phyloP scores from a whole-genome alignment of 164 flowering plant species.

The Saururus chinensis region DNA sequence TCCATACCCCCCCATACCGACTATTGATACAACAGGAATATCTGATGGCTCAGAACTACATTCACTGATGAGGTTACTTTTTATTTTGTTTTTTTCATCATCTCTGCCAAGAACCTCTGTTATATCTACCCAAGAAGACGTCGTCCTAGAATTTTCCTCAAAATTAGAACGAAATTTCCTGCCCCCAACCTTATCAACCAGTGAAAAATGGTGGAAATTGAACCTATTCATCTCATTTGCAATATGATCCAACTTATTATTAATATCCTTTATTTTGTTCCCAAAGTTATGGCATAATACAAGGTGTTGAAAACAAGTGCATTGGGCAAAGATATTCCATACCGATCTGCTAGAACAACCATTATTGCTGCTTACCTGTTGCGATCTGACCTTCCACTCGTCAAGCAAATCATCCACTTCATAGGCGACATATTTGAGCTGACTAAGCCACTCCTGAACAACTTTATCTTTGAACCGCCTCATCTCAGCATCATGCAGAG shows the following conservation, averaged over 20 bases:
- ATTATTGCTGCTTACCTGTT: neutral
- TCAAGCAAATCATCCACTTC: neutral
- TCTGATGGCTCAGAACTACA: neutral
- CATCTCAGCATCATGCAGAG: slow-evolving; percentile 2
- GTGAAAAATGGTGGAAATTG: neutral
- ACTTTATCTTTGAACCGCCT: neutral
- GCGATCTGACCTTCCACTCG: neutral
- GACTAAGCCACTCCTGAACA: neutral
- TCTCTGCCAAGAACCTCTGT: slow-evolving; percentile 1
- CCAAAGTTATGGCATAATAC: neutral
- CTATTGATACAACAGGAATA: slow-evolving; percentile 4
- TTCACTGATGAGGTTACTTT: neutral
- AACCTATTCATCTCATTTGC: neutral
- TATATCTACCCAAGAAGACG: neutral
- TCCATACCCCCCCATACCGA: slow-evolving; percentile 8
- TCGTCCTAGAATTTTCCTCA: neutral
- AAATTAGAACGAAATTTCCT: too few relatives aligned
- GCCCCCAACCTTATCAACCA: too few relatives aligned
- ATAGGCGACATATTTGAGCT: neutral
- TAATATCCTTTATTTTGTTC: neutral
- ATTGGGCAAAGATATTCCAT: neutral
- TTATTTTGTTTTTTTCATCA: neutral
- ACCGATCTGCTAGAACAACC: neutral
- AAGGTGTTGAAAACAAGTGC: neutral
- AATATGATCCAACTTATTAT: neutral